These are phyloP conservation scores for Citrus inodora DNA, from an alignment of 345 rosid species.

Conservation along the genomic window DNA sequence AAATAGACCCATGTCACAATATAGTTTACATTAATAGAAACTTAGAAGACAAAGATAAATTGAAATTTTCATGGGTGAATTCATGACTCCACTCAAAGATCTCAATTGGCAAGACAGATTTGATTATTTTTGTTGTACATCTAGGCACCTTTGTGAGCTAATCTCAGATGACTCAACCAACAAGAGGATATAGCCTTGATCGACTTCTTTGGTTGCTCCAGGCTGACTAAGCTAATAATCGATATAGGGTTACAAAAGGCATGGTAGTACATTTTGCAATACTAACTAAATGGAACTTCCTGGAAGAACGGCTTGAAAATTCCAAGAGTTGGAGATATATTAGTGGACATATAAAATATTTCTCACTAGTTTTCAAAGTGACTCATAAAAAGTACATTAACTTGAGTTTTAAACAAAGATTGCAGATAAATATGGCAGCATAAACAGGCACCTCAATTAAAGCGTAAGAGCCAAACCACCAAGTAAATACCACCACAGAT, in stretches of 20 bases:
- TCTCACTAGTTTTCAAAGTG: background rate
- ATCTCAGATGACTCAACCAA: background rate
- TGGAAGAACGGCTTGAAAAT: background rate
- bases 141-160: background rate
- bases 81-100: background rate
- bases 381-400: background rate
- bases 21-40: background rate
- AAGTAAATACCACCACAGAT: background rate
- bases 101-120: no score
- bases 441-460: background rate
- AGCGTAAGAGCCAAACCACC: background rate
- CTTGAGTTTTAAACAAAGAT: background rate
- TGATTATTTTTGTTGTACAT: background rate
- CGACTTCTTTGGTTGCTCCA: background rate
- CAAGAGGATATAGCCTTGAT: background rate
- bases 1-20: background rate
- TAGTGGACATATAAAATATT: background rate
- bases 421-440: background rate
- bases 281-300: background rate
- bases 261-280: no score
- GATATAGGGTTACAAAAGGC: background rate
- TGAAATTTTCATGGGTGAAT: background rate
- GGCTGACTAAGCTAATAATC: background rate
- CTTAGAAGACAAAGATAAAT: background rate
- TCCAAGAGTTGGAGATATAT: background rate